These are phyloP conservation scores for Pyrrhoderma noxium DNA, from an alignment of 1,284 basidiomycete species.

Conservation along the genomic window DNA sequence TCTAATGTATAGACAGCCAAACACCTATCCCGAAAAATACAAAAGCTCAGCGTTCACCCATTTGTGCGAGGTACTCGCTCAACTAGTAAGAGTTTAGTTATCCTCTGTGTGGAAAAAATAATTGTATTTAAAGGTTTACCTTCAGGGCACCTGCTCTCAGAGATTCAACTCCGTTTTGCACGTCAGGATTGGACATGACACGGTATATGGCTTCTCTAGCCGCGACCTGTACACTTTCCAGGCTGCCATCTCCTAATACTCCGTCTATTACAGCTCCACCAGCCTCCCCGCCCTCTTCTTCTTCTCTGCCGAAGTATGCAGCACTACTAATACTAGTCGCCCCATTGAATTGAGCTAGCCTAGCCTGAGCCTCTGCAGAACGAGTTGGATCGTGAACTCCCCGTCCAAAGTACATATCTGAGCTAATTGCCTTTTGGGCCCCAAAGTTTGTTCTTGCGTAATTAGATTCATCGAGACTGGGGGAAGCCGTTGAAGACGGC, in stretches of 20 bases:
- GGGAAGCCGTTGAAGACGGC: slow-evolving; percentile 15
- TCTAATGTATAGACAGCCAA: too few relatives aligned
- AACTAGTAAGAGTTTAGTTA: slow-evolving; percentile 36
- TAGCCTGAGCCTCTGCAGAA: slow-evolving; percentile 70
- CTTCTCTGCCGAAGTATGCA: slow-evolving; percentile 91
- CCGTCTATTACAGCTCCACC: slow-evolving; percentile 40
- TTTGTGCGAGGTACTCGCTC: slow-evolving; percentile 72
- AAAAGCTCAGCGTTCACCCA: slow-evolving; percentile 48
- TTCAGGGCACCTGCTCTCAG: slow-evolving; percentile 81
- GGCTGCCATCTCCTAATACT: slow-evolving; percentile 59
- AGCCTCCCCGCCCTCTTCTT: slow-evolving; percentile 59
- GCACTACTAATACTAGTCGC: slow-evolving; percentile 93
- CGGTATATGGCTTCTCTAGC: slow-evolving; percentile 76
- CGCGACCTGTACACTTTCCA: slow-evolving; percentile 61
- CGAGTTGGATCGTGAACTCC: slow-evolving; percentile 79
- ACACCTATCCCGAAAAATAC: too few relatives aligned
- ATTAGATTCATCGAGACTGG: slow-evolving; percentile 55
- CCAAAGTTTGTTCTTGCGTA: slow-evolving; percentile 90
- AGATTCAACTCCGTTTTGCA: slow-evolving; percentile 82
- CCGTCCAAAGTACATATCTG: slow-evolving; percentile 96
- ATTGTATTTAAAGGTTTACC: slow-evolving; percentile 38
- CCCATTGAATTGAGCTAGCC: slow-evolving; percentile 83
- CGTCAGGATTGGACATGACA: slow-evolving; percentile 84
- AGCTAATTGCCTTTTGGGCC: slow-evolving; percentile 89
- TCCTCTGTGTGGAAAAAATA: not conserved